Conservation (phyloP, 2,329 filamentous ascomycete genomes). For the Sclerotinia trifoliorum region DNA sequence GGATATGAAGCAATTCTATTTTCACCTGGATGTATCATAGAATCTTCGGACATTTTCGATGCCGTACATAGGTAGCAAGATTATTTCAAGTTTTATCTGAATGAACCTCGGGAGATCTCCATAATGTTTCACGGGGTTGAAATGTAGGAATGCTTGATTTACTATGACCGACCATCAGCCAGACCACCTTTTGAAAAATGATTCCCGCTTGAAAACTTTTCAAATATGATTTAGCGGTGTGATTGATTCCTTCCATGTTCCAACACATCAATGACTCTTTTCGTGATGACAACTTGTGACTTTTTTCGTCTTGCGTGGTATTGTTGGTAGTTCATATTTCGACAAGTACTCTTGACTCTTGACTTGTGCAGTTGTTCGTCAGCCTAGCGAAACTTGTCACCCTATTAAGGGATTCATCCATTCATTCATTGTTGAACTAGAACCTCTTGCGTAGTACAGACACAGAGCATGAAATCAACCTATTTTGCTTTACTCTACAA, state of each 20-base stretch:
- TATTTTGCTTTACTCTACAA: not conserved
- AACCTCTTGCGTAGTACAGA: not conserved
- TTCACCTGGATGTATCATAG: not conserved
- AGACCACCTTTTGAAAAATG: not conserved
- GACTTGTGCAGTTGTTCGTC: constrained; percentile 13
- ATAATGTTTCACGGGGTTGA: not conserved
- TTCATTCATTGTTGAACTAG: not conserved
- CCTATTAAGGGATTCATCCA: constrained; percentile 5
- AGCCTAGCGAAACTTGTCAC: constrained; percentile 8
- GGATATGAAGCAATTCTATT: not conserved
- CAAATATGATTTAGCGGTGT: constrained; percentile 16
- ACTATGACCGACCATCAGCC: not conserved
- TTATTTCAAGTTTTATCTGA: not conserved
- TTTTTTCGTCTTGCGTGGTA: constrained; percentile 4
- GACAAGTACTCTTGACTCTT: constrained; percentile 3
- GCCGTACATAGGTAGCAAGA: not conserved
- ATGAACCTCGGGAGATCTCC: not conserved
- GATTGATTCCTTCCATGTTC: constrained; percentile 6
- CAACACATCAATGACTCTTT: constrained; percentile 13
- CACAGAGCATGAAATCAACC: not conserved
- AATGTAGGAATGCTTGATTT: constrained; percentile 2
- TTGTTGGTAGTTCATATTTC: not conserved
- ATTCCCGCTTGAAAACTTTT: not conserved
- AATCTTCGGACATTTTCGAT: not conserved
- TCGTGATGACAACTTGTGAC: constrained; percentile 12